Base-by-base conservation (phyloP, 345 rosid species). In the Murraya paniculata region DNA sequence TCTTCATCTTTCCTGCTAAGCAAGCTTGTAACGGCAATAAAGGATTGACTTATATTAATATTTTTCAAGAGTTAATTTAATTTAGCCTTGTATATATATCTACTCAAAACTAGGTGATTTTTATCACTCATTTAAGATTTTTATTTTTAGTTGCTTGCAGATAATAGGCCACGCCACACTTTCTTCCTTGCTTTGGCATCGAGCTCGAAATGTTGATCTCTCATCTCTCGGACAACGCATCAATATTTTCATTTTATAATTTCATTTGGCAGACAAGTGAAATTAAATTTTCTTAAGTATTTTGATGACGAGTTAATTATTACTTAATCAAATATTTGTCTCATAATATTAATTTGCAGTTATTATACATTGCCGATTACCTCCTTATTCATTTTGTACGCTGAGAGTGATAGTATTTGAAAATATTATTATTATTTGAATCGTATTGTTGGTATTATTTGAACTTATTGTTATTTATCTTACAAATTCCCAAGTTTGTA, bases 201-300 rank as follows among this genome's bases (percentile, higher is more conserved):
- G 73, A 68, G 84, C 84, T 74, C 57, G 56, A 61, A 71, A 76
- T 25, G 78, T 72, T 21, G 85, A 85, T 74, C 55, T 82, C 3
- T 55, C 73, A 85, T 74, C 55, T 82, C 3, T 55, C 73, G 0
- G 75, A 56, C 30, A 78, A 80, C 31, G 48, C 60, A 14, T 80
- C 85, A 2, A 64, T 68, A n/a, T 25, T 82, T 65, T 78, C 78
- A 1, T 82, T 82, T 67, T 80, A 82, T 41, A 78, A 80, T 84
- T 80, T 85, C 81, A 85, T 82, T 7, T 82, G 88, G 84, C 78
- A 82, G 88, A 18, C 30, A 4, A 56, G 41, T 36, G 41, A 48
- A 13, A 13, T 16, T 48, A 48, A 48, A 7, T 48, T 13, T 14
- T 48, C 0, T 3, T 0, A 48, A 48, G 9, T 14, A 14, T 3